Evolutionary conservation across 371 early-diverging fungal genomes (phyloP), one percentile per base, ranked within the genome.

Genomic region (Entomophthora muscae): DNA sequence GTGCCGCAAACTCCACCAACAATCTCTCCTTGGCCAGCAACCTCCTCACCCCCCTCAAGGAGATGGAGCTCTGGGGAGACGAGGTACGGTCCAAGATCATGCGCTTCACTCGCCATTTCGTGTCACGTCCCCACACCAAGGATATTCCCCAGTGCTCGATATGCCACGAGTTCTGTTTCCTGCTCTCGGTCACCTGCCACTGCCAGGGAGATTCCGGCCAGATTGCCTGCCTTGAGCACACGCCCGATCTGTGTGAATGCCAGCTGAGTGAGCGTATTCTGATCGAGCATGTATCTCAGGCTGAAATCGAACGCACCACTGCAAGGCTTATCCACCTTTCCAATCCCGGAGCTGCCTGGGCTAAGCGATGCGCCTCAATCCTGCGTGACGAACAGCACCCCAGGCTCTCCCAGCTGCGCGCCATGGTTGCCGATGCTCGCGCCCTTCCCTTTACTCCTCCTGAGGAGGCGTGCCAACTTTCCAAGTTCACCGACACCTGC

Each of bases 211-310:
- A 42, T 42, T 5, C 42, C 3, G 42, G 42, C 21, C 31, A 30
- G 61, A 17, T 24, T 33, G 61, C 31, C n/a, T 61, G 61, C 61
- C 17, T 61, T 24, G 58, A 57, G 13, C 61, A 61, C 52, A 7
- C 42, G 21, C 61, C 10, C 23, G 13, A 17, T 3, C 30, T 22
- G 1, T 57, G 58, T 21, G 26, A 26, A 1, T 57, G 58, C 29
- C 30, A 12, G 22, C 29, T 57, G 7, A 29, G 29, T 26, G 12
- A 24, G 26, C 26, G 58, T 29, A 57, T 24, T 17, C 29, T 57
- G 21, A 3, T 57, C 21, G 31, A 29, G 10, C 29, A 57, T 28
- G 29, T 57, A 5, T 17, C 42, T 17, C 42, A 5, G 42, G 42
- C 42, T 42, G 42, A 42, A 17, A 42, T 42, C 42, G 17, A 42